Evolutionary conservation across 2,329 filamentous ascomycete species (phyloP), one percentile per base, ranked within the genome.

Genomic region (Cladophialophora psammophila): DNA sequence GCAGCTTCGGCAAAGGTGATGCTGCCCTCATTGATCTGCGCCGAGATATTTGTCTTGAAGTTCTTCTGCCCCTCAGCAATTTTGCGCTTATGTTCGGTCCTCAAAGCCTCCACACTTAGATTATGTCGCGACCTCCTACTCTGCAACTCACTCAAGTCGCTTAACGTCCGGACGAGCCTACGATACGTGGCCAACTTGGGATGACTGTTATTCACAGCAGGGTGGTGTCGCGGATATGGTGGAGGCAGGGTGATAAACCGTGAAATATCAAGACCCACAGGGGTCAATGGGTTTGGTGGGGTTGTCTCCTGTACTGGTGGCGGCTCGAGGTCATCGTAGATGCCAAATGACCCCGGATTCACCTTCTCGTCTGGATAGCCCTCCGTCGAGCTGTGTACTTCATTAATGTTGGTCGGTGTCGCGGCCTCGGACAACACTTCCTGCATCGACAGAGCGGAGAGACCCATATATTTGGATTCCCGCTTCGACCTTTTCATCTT

Each of bases 401-500:
- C 64, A 38, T 69, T 48, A 42, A 66, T 7, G 36, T 66, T 63
- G 31, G 63, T 68, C 12, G 70, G 70, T 20, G 70, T 72, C n/a
- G 61, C 62, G 9, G 59, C 62, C 50, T 87, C 82, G 87, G 89
- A 92, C 73, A 94, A 91, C 31, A 93, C 82, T 9, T 87, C 87
- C 73, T 91, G 88, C 40, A 73, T 45, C 9, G 70, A 67, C 10
- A 82, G 80, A 8, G 81, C 82, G 10, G 80, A 74, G 9, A 98
- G 85, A 3, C 94, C 93, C 94, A 98, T 98, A 75, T 97, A 98
- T 77, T 97, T 97, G 1, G 93, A 95, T 79, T 97, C 94, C 52
- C 93, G 86, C 75, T 94, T 96, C 2, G 92, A 93, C 73, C 94
- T 86, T 73, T 93, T 91, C 13, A 96, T 78, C 60, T 85, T 81